These are phyloP conservation scores for Mycena galopus DNA, from an alignment of 768 basidiomycete genomes.

Conservation along the genomic window DNA sequence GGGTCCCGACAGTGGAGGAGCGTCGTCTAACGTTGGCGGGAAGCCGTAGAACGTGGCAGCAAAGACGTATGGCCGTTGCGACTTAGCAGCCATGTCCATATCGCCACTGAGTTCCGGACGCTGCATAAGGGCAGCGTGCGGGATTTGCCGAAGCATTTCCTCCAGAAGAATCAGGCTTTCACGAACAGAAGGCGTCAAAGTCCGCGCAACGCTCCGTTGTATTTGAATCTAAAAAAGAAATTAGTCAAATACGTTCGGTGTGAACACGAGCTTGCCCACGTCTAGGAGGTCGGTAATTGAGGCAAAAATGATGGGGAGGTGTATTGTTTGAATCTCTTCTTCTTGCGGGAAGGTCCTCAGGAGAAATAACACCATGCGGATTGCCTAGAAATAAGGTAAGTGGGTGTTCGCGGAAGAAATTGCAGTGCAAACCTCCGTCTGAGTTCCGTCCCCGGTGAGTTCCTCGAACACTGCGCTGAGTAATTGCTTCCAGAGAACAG, in stretches of 20 bases:
- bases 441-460: constrained; percentile 57
- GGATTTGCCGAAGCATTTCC: constrained; percentile 65
- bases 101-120: constrained; percentile 62
- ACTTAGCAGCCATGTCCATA: constrained; percentile 45
- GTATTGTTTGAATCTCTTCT: constrained; percentile 86
- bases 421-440: constrained; percentile 60
- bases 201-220: constrained; percentile 49
- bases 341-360: constrained; percentile 86
- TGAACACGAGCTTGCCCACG: constrained; percentile 57
- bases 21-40: constrained; percentile 39
- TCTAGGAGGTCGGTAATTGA: constrained; percentile 74
- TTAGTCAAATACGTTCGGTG: constrained; percentile 9
- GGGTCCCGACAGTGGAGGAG: constrained; percentile 40
- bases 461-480: constrained; percentile 69
- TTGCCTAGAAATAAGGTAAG: constrained; percentile 58
- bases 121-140: constrained; percentile 62
- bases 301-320: constrained; percentile 84
- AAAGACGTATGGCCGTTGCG: constrained; percentile 63
- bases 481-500: constrained; percentile 86
- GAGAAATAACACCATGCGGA: constrained; percentile 79
- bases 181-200: constrained; percentile 51
- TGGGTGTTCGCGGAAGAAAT: constrained; percentile 7
- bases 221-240: constrained; percentile 50
- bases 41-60: constrained; percentile 75
- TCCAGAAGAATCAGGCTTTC: constrained; percentile 65